These are phyloP conservation scores for Rhizoclosmatium globosum DNA, from an alignment of 192 early-diverging fungal genomes.

Conservation along the genomic window DNA sequence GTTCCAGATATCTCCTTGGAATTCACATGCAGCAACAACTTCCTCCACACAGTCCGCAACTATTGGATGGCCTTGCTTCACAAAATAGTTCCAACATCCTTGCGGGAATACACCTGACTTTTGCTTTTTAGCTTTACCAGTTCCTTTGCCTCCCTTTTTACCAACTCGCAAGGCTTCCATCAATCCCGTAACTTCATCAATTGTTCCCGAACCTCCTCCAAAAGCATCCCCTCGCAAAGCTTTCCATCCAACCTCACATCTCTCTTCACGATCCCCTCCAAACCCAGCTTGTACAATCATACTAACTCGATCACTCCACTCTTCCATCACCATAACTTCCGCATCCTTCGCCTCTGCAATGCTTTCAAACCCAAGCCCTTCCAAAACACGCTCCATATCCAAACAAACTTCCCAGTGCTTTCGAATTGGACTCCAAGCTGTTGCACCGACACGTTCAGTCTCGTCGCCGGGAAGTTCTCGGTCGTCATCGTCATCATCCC, in stretches of 20 bases:
- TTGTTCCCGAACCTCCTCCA: neutral
- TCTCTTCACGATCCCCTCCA: neutral
- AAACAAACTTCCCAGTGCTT: neutral
- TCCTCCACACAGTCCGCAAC: neutral
- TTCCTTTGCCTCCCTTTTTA: neutral
- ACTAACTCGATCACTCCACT: neutral
- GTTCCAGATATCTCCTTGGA: no score
- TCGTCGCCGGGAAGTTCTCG: neutral
- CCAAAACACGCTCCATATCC: neutral
- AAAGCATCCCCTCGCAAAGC: neutral
- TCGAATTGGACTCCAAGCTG: neutral
- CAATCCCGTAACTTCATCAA: no score
- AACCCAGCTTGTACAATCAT: neutral
- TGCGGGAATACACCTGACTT: neutral
- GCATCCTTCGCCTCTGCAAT: neutral
- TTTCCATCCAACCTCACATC: neutral
- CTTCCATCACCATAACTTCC: neutral
- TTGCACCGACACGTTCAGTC: neutral
- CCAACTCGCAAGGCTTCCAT: no score
- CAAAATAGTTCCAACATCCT: neutral
- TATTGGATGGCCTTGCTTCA: neutral
- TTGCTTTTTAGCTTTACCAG: neutral
- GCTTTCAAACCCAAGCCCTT: neutral
- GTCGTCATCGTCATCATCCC: neutral
- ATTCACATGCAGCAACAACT: neutral